Evolutionary conservation across 768 basidiomycete species (phyloP), one percentile per base, ranked within the genome.

Genomic region (Auricularia heimuer): DNA sequence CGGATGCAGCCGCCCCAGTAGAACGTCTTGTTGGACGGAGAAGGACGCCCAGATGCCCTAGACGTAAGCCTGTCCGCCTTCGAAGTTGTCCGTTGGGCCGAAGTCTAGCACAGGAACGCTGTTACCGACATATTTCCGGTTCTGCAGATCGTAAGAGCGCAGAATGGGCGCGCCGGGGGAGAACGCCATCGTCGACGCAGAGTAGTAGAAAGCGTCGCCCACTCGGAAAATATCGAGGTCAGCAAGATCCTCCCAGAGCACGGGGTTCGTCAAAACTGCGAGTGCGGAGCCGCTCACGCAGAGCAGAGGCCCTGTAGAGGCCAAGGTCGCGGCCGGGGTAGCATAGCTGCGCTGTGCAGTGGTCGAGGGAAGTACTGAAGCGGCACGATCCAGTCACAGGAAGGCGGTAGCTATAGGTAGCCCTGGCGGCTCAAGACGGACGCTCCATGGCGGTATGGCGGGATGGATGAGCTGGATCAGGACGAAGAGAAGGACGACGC

Each of bases 81-180:
- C 61, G n/a, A 66, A 36, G 24, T 36, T 47, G 47, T 66, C 35
- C 1, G 16, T 34, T n/a, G 18, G 36, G 4, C 65, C 65, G 34
- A 54, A 66, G 65, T 66, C 51, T 6, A 66, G 62, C n/a, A 33
- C 44, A 12, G 65, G 63, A 24, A 66, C 65, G 12, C 64, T 45
- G 29, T 66, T 45, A 11, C 63, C 65, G n/a, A 66, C 51, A 37
- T 47, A 63, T 4, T 66, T 63, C 65, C 65, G 64, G 37, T 66
- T 64, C 35, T 33, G 34, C 10, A 66, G 36, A 60, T 66, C 65
- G 42, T 65, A 62, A 34, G 62, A 63, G 62, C 62, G 62, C 36
- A 64, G 2, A 35, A 64, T 44, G 3, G 64, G 64, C 29, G 64
- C 64, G 16, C 64, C 64, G 21, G 64, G 64, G 12, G 64, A 65